Percentiles rank a stretch among this genome's conserved stretches.
These are phyloP conservation scores for Sphagnum fallax DNA, from an alignment of 228 moss, liverwort and hornwort genomes.

Conservation along the genomic window DNA sequence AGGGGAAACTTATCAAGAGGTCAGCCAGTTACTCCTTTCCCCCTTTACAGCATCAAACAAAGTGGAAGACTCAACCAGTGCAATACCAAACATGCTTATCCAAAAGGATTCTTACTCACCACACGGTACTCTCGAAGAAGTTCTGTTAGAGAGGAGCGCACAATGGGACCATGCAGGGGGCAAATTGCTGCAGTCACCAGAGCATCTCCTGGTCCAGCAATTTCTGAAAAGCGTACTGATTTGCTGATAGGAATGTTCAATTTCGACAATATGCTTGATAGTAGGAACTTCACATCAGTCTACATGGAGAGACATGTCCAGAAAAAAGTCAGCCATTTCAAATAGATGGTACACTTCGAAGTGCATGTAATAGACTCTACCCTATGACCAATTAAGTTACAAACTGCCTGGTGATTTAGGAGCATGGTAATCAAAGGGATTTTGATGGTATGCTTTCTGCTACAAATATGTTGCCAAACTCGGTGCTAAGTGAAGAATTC, in stretches of 20 bases:
- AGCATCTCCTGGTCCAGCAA: slow-evolving; percentile 16
- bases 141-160: slow-evolving; percentile 81
- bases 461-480: too few species aligned
- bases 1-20: too few species aligned
- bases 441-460: too few species aligned
- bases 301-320: slow-evolving; percentile 17
- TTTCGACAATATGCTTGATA: slow-evolving; percentile 58
- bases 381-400: too few species aligned
- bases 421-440: too few species aligned
- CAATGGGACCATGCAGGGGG: slow-evolving; percentile 91
- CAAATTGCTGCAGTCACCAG: slow-evolving; percentile 80
- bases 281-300: slow-evolving; percentile 74
- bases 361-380: too few species aligned
- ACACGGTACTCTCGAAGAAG: slow-evolving; percentile 77
- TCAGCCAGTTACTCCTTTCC: too few species aligned
- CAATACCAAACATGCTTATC: too few species aligned
- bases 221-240: slow-evolving; percentile 31
- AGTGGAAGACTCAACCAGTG: too few species aligned
- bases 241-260: slow-evolving; percentile 67
- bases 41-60: too few species aligned
- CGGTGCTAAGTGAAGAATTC: too few species aligned
- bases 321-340: neutral
- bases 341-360: neutral
- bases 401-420: too few species aligned
- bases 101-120: slow-evolving; percentile 33